A percentile compares a stretch with the other conserved stretches of the same genome.
phyloP scores from a whole-genome alignment of 495 filamentous ascomycete genomes.

The Pyronema domesticum region DNA sequence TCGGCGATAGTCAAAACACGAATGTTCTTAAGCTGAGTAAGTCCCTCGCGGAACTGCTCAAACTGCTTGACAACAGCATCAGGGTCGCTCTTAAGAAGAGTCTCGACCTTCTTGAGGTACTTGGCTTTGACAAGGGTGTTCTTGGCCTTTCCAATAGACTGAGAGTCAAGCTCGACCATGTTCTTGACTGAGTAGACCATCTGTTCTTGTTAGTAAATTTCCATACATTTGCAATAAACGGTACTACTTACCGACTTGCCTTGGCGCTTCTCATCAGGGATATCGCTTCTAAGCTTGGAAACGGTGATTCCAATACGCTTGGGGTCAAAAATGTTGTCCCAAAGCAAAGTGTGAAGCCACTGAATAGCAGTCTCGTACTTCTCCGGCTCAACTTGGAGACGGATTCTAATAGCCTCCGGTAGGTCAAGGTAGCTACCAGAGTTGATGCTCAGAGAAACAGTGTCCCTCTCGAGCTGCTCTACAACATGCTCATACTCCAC shows the following conservation, averaged over 20 bases:
- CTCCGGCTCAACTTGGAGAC: slow-evolving; percentile 69
- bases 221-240: not conserved
- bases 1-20: slow-evolving; percentile 71
- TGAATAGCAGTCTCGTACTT: slow-evolving; percentile 69
- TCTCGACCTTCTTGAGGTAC: slow-evolving; percentile 69
- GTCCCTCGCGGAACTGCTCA: slow-evolving; percentile 49
- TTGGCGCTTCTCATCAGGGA: slow-evolving; percentile 80
- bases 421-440: slow-evolving; percentile 49
- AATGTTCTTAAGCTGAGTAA: slow-evolving; percentile 68
- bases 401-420: slow-evolving; percentile 59
- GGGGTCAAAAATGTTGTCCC: slow-evolving; percentile 65
- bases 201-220: slow-evolving; percentile 9
- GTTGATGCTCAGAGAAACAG: slow-evolving; percentile 60
- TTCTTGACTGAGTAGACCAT: slow-evolving; percentile 61
- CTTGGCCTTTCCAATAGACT: slow-evolving; percentile 58
- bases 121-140: slow-evolving; percentile 73
- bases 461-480: slow-evolving; percentile 74
- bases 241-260: slow-evolving; percentile 45
- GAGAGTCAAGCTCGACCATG: slow-evolving; percentile 56
- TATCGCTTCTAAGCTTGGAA: slow-evolving; percentile 73
- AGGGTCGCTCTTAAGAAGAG: slow-evolving; percentile 53
- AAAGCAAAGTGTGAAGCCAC: slow-evolving; percentile 75
- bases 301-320: slow-evolving; percentile 61
- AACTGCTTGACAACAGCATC: slow-evolving; percentile 54
- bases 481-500: slow-evolving; percentile 86